phyloP scores from a whole-genome alignment of 768 basidiomycete genomes.

The Pleurotus tuber-regium region DNA sequence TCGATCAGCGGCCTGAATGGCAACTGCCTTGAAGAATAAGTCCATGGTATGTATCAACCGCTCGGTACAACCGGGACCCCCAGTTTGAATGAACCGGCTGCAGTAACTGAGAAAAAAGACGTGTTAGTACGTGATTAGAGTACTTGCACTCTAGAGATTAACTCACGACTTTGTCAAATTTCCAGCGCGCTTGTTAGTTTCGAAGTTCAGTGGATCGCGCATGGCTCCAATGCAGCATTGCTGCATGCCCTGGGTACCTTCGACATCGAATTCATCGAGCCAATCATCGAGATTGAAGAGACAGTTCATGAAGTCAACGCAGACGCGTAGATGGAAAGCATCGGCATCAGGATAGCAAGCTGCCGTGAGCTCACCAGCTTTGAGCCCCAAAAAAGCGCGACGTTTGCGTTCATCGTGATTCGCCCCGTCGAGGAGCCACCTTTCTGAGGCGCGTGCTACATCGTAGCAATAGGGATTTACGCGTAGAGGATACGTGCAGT shows the following conservation, averaged over 20 bases:
- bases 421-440: slow-evolving; percentile 20
- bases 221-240: slow-evolving; percentile 11
- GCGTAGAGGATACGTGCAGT: slow-evolving; percentile 23
- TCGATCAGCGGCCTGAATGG: slow-evolving; percentile 41
- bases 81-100: slow-evolving; percentile 10
- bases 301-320: slow-evolving; percentile 42
- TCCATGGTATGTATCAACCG: slow-evolving; percentile 41
- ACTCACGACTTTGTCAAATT: slow-evolving; percentile 10
- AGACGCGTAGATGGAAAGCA: slow-evolving; percentile 39
- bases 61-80: slow-evolving; percentile 9
- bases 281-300: slow-evolving; percentile 21
- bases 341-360: slow-evolving; percentile 42
- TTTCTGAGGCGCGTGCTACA: slow-evolving; percentile 20
- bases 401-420: slow-evolving; percentile 13
- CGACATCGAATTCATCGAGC: slow-evolving; percentile 14
- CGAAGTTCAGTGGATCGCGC: slow-evolving; percentile 10
- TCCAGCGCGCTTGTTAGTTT: slow-evolving; percentile 8
- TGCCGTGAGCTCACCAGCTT: slow-evolving; percentile 41
- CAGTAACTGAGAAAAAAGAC: slow-evolving; percentile 13
- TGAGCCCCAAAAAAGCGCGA: slow-evolving; percentile 32
- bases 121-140: slow-evolving; percentile 12
- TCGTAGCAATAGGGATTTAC: slow-evolving; percentile 18
- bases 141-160: slow-evolving; percentile 16
- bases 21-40: slow-evolving; percentile 39
- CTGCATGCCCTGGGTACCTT: slow-evolving; percentile 14